A percentile compares a stretch with the other conserved stretches of the same genome.
Conservation (phyloP, 208 protist genomes). For the Crithidia sp. region DNA sequence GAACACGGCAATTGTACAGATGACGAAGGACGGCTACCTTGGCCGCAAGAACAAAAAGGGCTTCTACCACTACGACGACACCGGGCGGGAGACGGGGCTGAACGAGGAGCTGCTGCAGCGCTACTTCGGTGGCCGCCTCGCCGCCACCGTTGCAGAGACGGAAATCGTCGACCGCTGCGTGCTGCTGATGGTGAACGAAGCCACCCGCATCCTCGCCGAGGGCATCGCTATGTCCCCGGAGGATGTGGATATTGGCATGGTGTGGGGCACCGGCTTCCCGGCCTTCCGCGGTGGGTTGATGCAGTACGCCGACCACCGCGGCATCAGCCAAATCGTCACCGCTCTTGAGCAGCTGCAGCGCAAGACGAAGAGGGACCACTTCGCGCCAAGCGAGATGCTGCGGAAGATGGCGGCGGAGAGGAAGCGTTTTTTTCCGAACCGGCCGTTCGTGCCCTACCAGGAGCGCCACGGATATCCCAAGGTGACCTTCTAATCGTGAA, state of each 20-base stretch:
- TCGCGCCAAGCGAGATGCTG: constrained; percentile 62
- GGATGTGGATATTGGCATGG: constrained; percentile 88
- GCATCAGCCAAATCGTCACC: constrained; percentile 56
- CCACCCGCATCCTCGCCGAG: constrained; percentile 71
- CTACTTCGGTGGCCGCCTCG: constrained; percentile 45
- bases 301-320: constrained; percentile 80
- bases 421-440: constrained; percentile 75
- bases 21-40: constrained; percentile 68
- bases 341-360: constrained; percentile 51
- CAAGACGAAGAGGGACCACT: constrained; percentile 59
- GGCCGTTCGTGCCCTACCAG: constrained; percentile 77
- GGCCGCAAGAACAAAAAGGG: constrained; percentile 91
- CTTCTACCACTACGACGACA: constrained; percentile 86
- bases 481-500: constrained; percentile 37
- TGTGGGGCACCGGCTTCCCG: constrained; percentile 88
- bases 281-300: constrained; percentile 84
- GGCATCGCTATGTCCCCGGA: constrained; percentile 65
- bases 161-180: constrained; percentile 87
- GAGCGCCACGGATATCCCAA: constrained; percentile 70
- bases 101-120: constrained; percentile 35
- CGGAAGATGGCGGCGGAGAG: constrained; percentile 64
- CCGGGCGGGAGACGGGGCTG: constrained; percentile 69
- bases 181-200: constrained; percentile 90
- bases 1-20: constrained; percentile 44
- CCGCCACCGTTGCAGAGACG: constrained; percentile 35